Evolutionary conservation across 2,329 filamentous ascomycete species (phyloP).

Genomic region (Cladosporium sp.): DNA sequence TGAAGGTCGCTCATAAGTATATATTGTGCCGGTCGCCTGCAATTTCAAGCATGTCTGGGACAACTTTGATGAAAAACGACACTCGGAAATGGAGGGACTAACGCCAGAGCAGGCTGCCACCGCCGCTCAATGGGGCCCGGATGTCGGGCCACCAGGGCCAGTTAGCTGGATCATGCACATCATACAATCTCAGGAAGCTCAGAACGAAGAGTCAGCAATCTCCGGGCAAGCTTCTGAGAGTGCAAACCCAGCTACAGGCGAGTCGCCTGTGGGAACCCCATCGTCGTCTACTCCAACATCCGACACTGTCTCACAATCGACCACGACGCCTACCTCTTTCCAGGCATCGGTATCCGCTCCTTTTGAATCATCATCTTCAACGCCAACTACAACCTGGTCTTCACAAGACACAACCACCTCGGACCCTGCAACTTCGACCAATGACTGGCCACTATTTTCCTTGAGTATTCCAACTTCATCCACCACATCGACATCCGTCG

Average conservation of each 20-base stretch:
- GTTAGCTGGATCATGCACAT: conserved; percentile 17
- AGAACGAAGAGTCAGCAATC: conserved; percentile 6
- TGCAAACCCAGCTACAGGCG: conserved; percentile 1
- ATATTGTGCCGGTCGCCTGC: conserved; percentile 16
- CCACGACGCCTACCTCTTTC: neutral
- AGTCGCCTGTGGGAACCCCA: conserved; percentile 1
- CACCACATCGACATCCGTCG: conserved; percentile 3
- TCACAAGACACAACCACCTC: conserved; percentile 10
- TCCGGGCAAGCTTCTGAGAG: conserved; percentile 7
- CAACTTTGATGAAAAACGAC: conserved; percentile 21
- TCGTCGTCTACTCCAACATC: conserved; percentile 10
- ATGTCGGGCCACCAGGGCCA: conserved; percentile 19
- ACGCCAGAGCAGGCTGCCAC: conserved; percentile 20
- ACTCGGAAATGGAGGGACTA: conserved; percentile 22
- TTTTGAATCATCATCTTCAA: conserved; percentile 13
- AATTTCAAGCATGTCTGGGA: conserved; percentile 22
- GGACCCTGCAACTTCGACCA: conserved; percentile 6
- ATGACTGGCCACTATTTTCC: conserved; percentile 13
- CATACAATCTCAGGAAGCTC: conserved; percentile 1
- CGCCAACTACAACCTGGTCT: neutral
- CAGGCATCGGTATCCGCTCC: conserved; percentile 7
- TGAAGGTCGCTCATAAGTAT: conserved; percentile 18
- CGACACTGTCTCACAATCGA: conserved; percentile 18
- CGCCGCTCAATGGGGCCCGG: conserved; percentile 19
- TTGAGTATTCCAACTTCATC: conserved; percentile 6